Percentiles rank a stretch among this genome's conserved stretches.
phyloP scores from a whole-genome alignment of 129 eudicot species.

The Erigeron canadensis region DNA sequence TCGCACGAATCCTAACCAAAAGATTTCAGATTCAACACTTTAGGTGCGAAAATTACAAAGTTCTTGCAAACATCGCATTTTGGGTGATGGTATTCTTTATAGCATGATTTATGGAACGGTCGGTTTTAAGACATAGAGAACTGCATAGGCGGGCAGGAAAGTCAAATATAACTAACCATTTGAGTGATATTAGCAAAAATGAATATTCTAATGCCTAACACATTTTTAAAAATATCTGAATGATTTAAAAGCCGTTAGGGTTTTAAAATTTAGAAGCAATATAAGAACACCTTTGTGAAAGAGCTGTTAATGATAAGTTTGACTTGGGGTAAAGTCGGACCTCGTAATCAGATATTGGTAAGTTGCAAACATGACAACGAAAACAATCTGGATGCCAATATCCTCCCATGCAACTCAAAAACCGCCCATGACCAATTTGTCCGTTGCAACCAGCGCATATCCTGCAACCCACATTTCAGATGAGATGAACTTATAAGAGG shows the following conservation, averaged over 20 bases:
- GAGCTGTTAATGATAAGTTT: constrained; percentile 25
- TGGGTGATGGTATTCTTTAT: constrained; percentile 87
- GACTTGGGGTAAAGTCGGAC: constrained; percentile 40
- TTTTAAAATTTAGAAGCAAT: constrained; percentile 22
- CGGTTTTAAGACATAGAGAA: constrained; percentile 79
- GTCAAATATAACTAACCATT: constrained; percentile 14
- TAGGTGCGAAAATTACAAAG: too few species aligned
- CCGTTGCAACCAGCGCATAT: constrained; percentile 87
- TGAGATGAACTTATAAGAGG: not conserved
- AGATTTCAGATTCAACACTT: too few species aligned
- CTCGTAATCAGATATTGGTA: constrained; percentile 89
- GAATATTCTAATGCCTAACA: constrained; percentile 10
- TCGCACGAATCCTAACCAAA: too few species aligned
- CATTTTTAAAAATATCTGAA: not conserved
- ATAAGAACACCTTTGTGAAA: constrained; percentile 26
- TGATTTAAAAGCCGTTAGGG: constrained; percentile 10
- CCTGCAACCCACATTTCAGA: constrained; percentile 44
- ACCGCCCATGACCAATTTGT: constrained; percentile 87
- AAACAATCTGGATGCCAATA: constrained; percentile 99
- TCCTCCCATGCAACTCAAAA: constrained; percentile 90
- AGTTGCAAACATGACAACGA: constrained; percentile 75
- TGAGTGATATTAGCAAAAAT: not conserved
- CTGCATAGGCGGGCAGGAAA: constrained; percentile 41
- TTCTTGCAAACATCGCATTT: constrained; percentile 89
- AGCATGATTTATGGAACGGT: constrained; percentile 85